Evolutionary conservation across 345 rosid genomes (phyloP).

Genomic region (Gossypium australe): DNA sequence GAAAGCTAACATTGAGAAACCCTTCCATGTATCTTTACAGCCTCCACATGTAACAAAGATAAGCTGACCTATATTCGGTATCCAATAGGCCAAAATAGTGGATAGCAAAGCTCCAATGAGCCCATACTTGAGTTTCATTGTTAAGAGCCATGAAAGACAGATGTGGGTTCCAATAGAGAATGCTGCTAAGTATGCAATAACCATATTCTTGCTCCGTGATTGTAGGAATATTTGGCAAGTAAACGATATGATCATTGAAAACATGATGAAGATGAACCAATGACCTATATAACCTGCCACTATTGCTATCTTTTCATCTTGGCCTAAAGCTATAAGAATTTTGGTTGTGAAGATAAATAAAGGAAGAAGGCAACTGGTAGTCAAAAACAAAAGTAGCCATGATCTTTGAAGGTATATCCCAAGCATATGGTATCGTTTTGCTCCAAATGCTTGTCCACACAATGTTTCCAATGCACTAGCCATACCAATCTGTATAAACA

Average conservation of each 20-base stretch:
- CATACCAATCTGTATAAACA: constrained; percentile 64
- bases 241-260: constrained; percentile 38
- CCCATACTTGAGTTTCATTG: constrained; percentile 46
- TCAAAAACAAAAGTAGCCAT: constrained; percentile 48
- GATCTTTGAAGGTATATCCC: constrained; percentile 83
- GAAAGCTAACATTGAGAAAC: constrained; percentile 51
- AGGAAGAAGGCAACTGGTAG: constrained; percentile 46
- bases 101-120: constrained; percentile 60
- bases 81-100: constrained; percentile 61
- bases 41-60: constrained; percentile 52
- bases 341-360: constrained; percentile 46
- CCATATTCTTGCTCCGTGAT: constrained; percentile 71
- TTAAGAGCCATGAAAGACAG: constrained; percentile 60
- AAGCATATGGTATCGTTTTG: constrained; percentile 70
- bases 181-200: constrained; percentile 62
- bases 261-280: constrained; percentile 49
- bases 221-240: constrained; percentile 84
- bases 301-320: constrained; percentile 39
- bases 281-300: constrained; percentile 40
- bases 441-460: constrained; percentile 82
- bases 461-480: constrained; percentile 75
- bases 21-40: constrained; percentile 68
- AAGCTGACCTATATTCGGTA: constrained; percentile 70
- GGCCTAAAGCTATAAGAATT: constrained; percentile 49
- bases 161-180: constrained; percentile 39